phyloP scores from a whole-genome alignment of 2,329 filamentous ascomycete genomes.

The Pseudocercospora macadamiae region DNA sequence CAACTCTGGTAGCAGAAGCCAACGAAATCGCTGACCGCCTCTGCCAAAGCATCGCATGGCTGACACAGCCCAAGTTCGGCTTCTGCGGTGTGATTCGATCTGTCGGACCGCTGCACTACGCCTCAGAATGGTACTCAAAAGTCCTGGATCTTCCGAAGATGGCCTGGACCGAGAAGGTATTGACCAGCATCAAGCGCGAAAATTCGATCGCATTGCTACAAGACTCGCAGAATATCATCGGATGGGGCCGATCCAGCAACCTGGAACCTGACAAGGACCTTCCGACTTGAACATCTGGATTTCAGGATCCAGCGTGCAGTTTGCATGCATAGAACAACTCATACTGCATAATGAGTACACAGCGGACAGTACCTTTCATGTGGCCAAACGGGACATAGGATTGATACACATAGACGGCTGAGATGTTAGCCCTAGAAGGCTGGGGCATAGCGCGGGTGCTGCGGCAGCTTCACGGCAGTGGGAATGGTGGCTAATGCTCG shows the following conservation, averaged over 20 bases:
- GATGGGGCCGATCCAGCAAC: not conserved
- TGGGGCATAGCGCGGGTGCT: no score
- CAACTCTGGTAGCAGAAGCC: slow-evolving; percentile 8
- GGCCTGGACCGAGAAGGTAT: slow-evolving; percentile 8
- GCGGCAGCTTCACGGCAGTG: no score
- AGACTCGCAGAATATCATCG: not conserved
- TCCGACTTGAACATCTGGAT: not conserved
- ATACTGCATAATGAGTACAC: no score
- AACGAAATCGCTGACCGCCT: slow-evolving; percentile 12
- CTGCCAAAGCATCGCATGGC: slow-evolving; percentile 10
- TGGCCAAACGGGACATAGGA: no score
- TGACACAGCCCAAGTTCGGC: slow-evolving; percentile 10
- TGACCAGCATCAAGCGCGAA: not conserved
- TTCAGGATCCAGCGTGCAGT: no score
- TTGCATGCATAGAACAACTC: no score
- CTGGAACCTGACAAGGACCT: not conserved
- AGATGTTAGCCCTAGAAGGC: no score
- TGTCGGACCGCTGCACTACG: slow-evolving; percentile 10
- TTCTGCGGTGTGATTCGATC: slow-evolving; percentile 13
- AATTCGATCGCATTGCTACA: not conserved
- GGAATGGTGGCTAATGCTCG: no score
- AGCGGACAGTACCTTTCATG: no score
- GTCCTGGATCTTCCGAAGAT: slow-evolving; percentile 4
- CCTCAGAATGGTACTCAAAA: slow-evolving; percentile 7
- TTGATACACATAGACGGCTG: no score